Conservation (phyloP, 1,284 basidiomycete species). For the Mycosarcoma mackinlayi region DNA sequence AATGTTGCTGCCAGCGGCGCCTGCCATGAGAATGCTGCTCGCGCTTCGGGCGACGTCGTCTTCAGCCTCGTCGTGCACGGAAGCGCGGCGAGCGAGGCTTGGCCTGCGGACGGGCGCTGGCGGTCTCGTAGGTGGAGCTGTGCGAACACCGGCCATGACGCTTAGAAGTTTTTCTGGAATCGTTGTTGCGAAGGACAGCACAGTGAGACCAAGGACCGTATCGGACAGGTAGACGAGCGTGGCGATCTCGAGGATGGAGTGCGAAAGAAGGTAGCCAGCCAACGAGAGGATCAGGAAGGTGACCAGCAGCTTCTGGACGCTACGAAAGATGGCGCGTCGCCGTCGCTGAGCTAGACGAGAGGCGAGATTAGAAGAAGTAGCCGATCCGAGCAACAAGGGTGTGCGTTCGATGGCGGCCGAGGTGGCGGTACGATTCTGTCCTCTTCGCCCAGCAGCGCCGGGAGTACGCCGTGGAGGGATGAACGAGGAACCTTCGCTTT, state of each 20-base stretch:
- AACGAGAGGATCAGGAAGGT: constrained; percentile 55
- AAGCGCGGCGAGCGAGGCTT: constrained; percentile 28
- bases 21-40: constrained; percentile 63
- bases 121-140: constrained; percentile 8
- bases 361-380: constrained; percentile 34
- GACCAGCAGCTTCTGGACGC: constrained; percentile 31
- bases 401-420: constrained; percentile 42
- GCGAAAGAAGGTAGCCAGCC: constrained; percentile 63
- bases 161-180: constrained; percentile 67
- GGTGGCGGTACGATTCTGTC: constrained; percentile 28
- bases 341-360: constrained; percentile 24
- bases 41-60: constrained; percentile 48
- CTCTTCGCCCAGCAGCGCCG: constrained; percentile 24
- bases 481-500: constrained; percentile 39
- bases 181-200: constrained; percentile 66
- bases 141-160: constrained; percentile 50
- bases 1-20: constrained; percentile 67
- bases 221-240: constrained; percentile 56
- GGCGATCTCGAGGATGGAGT: constrained; percentile 59
- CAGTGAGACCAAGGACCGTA: constrained; percentile 60
- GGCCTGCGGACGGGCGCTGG: constrained; percentile 15
- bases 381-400: constrained; percentile 36
- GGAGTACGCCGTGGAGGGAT: constrained; percentile 21
- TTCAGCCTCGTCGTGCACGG: constrained; percentile 28
- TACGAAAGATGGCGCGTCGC: constrained; percentile 19